Evolutionary conservation across 2,329 filamentous ascomycete genomes (phyloP).

Genomic region (Lecanicillium sp.): DNA sequence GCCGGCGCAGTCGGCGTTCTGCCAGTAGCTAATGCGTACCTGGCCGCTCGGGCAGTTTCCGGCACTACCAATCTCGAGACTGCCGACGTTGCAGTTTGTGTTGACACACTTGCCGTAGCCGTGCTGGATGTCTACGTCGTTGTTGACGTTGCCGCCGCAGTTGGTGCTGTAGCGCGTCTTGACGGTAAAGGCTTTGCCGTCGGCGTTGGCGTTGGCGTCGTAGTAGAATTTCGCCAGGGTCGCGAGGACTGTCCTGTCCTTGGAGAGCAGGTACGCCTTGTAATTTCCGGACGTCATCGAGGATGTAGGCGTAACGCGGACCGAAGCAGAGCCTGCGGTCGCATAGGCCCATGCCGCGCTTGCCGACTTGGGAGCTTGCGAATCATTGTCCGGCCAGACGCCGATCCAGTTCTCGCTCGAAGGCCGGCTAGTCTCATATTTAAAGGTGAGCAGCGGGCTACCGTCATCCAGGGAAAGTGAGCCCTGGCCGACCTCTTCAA

Average conservation of each 20-base stretch:
- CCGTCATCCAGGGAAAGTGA: neutral
- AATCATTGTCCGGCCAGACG: neutral
- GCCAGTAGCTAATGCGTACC: conserved; percentile 10
- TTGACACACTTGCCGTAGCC: conserved; percentile 6
- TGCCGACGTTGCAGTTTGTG: conserved; percentile 5
- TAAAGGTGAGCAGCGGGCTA: neutral
- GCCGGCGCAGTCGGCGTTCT: neutral
- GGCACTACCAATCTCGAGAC: neutral
- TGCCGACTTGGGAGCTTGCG: neutral
- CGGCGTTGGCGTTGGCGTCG: neutral
- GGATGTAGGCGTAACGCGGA: neutral
- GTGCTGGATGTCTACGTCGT: neutral
- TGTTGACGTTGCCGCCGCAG: neutral
- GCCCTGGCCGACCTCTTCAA: neutral
- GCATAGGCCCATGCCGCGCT: conserved; percentile 2
- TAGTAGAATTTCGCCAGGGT: neutral
- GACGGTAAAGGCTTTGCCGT: conserved; percentile 2
- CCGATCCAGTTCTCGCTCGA: conserved; percentile 7
- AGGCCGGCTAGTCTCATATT: neutral
- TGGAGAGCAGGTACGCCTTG: conserved; percentile 2
- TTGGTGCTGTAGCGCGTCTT: conserved; percentile 1
- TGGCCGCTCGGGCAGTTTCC: conserved; percentile 10
- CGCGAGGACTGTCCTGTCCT: neutral
- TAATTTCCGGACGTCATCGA: conserved; percentile 5
- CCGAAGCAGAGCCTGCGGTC: neutral